phyloP scores from a whole-genome alignment of 805 yeast species.

The Candida koratica region DNA sequence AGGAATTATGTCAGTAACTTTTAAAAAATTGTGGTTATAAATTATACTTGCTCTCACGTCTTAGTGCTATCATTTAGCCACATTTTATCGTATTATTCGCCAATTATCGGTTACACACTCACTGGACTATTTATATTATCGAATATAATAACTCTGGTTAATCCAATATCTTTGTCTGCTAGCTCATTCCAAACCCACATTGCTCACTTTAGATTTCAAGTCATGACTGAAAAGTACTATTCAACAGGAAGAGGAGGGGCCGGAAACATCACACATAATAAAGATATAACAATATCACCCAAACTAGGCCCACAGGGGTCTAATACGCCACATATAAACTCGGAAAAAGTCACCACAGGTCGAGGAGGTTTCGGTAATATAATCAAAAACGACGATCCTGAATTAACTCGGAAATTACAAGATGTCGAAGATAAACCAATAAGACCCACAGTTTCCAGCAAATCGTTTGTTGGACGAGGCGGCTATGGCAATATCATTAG shows the following conservation, averaged over 20 bases:
- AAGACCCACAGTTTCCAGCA: constrained; percentile 42
- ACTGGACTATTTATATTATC: no score
- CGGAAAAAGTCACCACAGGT: constrained; percentile 62
- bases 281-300: constrained; percentile 47
- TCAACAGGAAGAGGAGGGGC: constrained; percentile 83
- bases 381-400: constrained; percentile 58
- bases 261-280: constrained; percentile 52
- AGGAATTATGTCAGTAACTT: no score
- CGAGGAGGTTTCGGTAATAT: constrained; percentile 80
- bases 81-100: no score
- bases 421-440: constrained; percentile 53
- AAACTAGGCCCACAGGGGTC: constrained; percentile 56
- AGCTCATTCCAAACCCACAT: constrained; percentile 1
- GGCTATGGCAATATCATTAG: constrained; percentile 59
- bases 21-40: no score
- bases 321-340: constrained; percentile 55
- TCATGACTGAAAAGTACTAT: constrained; percentile 24
- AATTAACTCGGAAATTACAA: constrained; percentile 57
- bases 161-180: not conserved
- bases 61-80: no score
- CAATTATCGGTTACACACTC: no score
- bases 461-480: constrained; percentile 57
- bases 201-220: constrained; percentile 3
- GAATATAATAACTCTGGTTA: no score
- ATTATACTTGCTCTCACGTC: no score